A percentile compares a stretch with the other conserved stretches of the same genome.
These are phyloP conservation scores for Fusarium illudens DNA, from an alignment of 2,329 filamentous ascomycete species.

Conservation along the genomic window DNA sequence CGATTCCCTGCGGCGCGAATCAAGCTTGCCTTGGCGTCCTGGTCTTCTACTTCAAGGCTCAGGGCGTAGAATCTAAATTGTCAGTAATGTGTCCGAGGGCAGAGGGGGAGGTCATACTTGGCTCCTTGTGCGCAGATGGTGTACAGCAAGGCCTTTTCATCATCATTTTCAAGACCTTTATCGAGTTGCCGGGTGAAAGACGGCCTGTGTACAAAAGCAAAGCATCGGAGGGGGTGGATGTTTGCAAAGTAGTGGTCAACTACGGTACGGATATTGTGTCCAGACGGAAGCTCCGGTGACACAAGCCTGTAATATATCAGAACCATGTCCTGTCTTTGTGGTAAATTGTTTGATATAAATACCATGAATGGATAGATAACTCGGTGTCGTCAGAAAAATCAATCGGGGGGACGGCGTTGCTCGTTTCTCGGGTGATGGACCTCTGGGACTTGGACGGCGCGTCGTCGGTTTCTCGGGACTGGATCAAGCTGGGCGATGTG, in stretches of 20 bases:
- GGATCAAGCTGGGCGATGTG: conserved; percentile 38
- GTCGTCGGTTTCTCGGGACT: conserved; percentile 37
- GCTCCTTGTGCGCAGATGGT: conserved; percentile 51
- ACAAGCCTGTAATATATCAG: conserved; percentile 43
- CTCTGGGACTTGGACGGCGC: conserved; percentile 23
- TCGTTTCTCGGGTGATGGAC: conserved; percentile 36
- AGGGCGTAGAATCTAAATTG: conserved; percentile 48
- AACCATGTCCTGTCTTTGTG: background rate
- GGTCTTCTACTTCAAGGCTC: conserved; percentile 43
- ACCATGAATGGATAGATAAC: conserved; percentile 42
- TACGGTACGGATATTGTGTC: conserved; percentile 47
- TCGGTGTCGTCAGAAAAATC: conserved; percentile 42
- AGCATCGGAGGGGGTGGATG: conserved; percentile 52
- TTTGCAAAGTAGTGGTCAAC: conserved; percentile 52
- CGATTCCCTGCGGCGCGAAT: conserved; percentile 48
- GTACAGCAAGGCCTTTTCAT: conserved; percentile 49
- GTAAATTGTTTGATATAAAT: background rate
- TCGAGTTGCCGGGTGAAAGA: conserved; percentile 51
- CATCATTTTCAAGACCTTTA: conserved; percentile 48
- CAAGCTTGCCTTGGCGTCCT: conserved; percentile 41
- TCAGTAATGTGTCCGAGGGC: conserved; percentile 5
- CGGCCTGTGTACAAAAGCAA: conserved; percentile 52
- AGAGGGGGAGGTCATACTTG: conserved; percentile 41
- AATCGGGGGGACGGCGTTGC: conserved; percentile 30
- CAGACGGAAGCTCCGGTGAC: conserved; percentile 45